A percentile compares a stretch with the other conserved stretches of the same genome.
Evolutionary conservation across 176 grass and related monocot species (phyloP).

Genomic region (Alopecurus myosuroides): DNA sequence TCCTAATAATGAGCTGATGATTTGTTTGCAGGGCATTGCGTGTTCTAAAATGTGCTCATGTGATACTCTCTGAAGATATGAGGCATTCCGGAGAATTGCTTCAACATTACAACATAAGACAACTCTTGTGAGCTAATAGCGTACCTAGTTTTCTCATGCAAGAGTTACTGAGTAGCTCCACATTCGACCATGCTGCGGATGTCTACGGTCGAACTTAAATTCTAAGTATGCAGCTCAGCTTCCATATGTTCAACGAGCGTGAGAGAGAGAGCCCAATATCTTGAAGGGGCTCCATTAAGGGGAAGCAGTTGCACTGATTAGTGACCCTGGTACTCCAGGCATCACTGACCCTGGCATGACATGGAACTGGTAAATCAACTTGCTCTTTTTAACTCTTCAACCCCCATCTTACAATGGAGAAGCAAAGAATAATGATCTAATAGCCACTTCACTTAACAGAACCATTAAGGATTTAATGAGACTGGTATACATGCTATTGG

Average conservation of each 20-base stretch:
- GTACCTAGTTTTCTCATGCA: conserved; percentile 3
- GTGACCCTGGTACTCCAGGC: conserved; percentile 90
- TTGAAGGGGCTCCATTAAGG: conserved; percentile 82
- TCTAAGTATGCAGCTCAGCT: conserved; percentile 65
- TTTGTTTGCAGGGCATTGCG: conserved; percentile 68
- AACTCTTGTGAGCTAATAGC: conserved; percentile 66
- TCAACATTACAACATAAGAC: conserved; percentile 91
- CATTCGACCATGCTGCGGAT: not conserved
- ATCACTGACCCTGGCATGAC: conserved; percentile 94
- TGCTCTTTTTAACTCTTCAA: not conserved
- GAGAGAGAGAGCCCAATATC: conserved; percentile 76
- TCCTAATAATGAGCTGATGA: conserved; percentile 10
- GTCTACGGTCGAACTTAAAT: not conserved
- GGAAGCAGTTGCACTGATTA: conserved; percentile 86
- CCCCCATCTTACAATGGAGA: not conserved
- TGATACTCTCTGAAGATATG: conserved; percentile 94
- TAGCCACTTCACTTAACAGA: not conserved
- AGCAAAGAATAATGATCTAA: not conserved
- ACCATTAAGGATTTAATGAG: not conserved
- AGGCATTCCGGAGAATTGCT: conserved; percentile 94
- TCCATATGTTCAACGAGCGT: conserved; percentile 94
- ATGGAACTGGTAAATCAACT: conserved; percentile 61
- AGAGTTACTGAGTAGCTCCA: conserved; percentile 13
- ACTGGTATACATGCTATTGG: conserved; percentile 3
- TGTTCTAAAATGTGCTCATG: conserved; percentile 76